Conservation (phyloP, 1,139 yeast genomes). For the Wickerhamomyces sp. region DNA sequence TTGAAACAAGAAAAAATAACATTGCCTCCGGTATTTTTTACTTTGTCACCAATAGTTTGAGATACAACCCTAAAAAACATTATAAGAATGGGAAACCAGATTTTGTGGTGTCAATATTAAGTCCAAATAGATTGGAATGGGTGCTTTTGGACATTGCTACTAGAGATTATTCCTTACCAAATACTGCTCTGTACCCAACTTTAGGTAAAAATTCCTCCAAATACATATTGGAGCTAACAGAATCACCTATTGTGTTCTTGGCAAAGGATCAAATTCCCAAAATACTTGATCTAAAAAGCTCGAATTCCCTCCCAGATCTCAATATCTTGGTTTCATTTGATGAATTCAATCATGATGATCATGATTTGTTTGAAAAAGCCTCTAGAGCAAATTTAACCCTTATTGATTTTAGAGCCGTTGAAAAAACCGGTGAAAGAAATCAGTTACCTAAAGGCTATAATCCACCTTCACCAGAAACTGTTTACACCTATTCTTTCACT, state of each 20-base stretch:
- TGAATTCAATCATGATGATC: conserved; percentile 30
- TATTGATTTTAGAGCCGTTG: conserved; percentile 42
- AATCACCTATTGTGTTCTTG: conserved; percentile 52
- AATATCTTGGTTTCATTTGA: conserved; percentile 42
- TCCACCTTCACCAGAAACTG: conserved; percentile 44
- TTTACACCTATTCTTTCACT: conserved; percentile 47
- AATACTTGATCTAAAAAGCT: conserved; percentile 33
- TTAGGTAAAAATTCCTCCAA: conserved; percentile 56
- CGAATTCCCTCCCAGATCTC: conserved; percentile 29
- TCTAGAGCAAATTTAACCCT: conserved; percentile 29
- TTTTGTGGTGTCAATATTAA: conserved; percentile 49
- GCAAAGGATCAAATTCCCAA: conserved; percentile 43
- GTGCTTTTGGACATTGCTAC: conserved; percentile 55
- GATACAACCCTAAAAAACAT: conserved; percentile 8
- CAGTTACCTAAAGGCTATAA: conserved; percentile 36
- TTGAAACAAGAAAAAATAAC: conserved; percentile 32
- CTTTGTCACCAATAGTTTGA: conserved; percentile 35
- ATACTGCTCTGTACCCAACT: conserved; percentile 61
- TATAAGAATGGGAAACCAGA: conserved; percentile 25
- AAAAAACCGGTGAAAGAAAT: conserved; percentile 43
- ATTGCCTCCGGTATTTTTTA: conserved; percentile 48
- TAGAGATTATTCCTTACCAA: conserved; percentile 44
- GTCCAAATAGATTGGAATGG: conserved; percentile 59
- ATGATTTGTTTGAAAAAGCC: conserved; percentile 20
- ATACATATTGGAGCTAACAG: conserved; percentile 52